Percentiles rank a stretch among this genome's conserved stretches.
Evolutionary conservation across 2,329 filamentous ascomycete genomes (phyloP).

Genomic region (Apiospora rasikravindrae): DNA sequence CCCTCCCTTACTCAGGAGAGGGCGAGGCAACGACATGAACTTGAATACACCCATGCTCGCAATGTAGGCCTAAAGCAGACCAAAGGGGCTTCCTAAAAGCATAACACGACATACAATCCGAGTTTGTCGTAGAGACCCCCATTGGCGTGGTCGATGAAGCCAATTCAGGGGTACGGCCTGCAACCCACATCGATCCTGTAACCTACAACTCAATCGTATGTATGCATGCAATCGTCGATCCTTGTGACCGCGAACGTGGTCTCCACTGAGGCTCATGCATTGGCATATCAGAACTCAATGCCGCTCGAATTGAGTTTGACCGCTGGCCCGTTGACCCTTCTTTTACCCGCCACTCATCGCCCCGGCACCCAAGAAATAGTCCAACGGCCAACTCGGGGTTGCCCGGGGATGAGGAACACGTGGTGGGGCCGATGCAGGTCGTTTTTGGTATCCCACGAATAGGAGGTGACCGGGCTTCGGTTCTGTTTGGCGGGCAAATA

Average conservation of each 20-base stretch:
- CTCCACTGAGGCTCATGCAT: background rate
- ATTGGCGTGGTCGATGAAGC: background rate
- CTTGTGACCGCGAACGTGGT: background rate
- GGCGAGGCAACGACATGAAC: background rate
- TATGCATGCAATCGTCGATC: background rate
- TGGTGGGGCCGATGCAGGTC: background rate
- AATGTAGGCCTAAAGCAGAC: background rate
- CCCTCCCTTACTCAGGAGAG: background rate
- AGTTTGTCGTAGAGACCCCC: background rate
- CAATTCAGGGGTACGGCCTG: background rate
- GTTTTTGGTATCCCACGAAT: background rate
- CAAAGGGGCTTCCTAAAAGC: background rate
- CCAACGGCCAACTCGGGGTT: background rate
- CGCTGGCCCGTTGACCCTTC: background rate
- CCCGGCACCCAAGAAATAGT: background rate
- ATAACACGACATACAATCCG: background rate
- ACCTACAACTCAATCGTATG: background rate
- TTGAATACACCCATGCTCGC: background rate
- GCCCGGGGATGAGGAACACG: background rate
- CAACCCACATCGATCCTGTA: background rate
- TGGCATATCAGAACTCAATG: background rate
- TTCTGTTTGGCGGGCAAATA: background rate
- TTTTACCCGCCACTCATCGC: background rate
- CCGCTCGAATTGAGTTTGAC: background rate
- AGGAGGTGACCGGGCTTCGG: background rate